phyloP scores from a whole-genome alignment of 331 rosid species.

The Erythrophleum ivorense region DNA sequence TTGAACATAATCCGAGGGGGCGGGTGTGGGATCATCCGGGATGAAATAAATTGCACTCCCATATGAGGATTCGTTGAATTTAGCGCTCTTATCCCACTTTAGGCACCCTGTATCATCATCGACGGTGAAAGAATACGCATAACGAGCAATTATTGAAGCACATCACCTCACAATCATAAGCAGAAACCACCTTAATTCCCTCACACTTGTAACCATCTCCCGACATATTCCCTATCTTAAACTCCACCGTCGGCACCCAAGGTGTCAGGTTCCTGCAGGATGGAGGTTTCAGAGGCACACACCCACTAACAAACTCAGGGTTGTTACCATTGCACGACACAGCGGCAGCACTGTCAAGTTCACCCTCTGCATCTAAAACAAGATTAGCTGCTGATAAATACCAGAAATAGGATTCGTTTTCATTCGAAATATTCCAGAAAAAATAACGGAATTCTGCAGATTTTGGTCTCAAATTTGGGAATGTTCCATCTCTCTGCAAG shows the following conservation, averaged over 20 bases:
- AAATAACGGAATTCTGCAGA: no score
- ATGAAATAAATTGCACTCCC: no score
- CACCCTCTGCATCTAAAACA: background rate
- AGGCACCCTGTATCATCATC: no score
- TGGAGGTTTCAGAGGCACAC: slow-evolving; percentile 15
- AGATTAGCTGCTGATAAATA: background rate
- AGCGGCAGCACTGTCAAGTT: background rate
- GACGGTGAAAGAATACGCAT: no score
- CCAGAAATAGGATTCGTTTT: slow-evolving; percentile 17
- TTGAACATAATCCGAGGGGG: no score
- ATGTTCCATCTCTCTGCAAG: background rate
- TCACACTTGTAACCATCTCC: background rate
- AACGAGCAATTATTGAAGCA: no score
- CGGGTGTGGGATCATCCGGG: no score
- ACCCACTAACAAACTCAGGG: slow-evolving; percentile 20
- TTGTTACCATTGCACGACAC: slow-evolving; percentile 28
- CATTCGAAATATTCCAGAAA: background rate
- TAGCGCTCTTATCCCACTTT: no score
- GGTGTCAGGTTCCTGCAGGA: slow-evolving; percentile 11
- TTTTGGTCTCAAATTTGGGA: background rate
- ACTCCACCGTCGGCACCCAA: background rate
- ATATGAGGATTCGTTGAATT: no score
- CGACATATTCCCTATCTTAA: background rate
- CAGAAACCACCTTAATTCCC: background rate
- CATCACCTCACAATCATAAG: no score